A percentile compares a stretch with the other conserved stretches of the same genome.
phyloP scores from a whole-genome alignment of 768 basidiomycete genomes.

The Phylloporus arenicola region DNA sequence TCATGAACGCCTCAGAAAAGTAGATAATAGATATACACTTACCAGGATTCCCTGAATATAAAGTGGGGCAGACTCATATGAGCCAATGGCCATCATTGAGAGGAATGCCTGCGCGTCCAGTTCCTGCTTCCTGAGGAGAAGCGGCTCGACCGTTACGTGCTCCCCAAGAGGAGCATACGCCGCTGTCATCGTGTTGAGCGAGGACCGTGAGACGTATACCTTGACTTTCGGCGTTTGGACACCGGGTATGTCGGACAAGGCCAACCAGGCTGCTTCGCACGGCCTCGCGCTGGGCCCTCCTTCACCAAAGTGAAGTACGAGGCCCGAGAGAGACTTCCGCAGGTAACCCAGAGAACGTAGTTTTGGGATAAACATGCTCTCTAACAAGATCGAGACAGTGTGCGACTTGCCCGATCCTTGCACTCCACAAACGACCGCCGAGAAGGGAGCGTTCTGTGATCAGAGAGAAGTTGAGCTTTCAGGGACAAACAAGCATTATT shows the following conservation, averaged over 20 bases:
- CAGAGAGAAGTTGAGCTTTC: neutral
- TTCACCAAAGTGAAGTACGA: conserved; percentile 68
- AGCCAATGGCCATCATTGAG: conserved; percentile 69
- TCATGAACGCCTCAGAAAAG: conserved; percentile 6
- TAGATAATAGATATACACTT: conserved; percentile 16
- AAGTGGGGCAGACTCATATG: conserved; percentile 55
- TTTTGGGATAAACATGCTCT: conserved; percentile 61
- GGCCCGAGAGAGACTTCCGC: conserved; percentile 51
- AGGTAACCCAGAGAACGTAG: conserved; percentile 46
- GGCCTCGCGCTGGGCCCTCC: conserved; percentile 54
- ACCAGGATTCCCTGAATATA: conserved; percentile 69
- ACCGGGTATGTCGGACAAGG: conserved; percentile 32
- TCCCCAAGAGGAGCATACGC: conserved; percentile 51
- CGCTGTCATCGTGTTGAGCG: conserved; percentile 52
- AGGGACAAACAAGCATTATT: neutral
- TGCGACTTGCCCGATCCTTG: conserved; percentile 77
- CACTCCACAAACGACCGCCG: conserved; percentile 70
- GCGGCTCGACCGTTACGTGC: conserved; percentile 46
- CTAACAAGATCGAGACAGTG: conserved; percentile 61
- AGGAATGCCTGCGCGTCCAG: conserved; percentile 64
- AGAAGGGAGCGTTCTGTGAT: conserved; percentile 64
- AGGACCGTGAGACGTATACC: conserved; percentile 59
- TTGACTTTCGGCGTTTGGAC: conserved; percentile 31
- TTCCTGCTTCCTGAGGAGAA: conserved; percentile 53
- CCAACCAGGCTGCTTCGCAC: conserved; percentile 63